phyloP scores from a whole-genome alignment of 2,329 filamentous ascomycete species.

The Lachnellula cervina region DNA sequence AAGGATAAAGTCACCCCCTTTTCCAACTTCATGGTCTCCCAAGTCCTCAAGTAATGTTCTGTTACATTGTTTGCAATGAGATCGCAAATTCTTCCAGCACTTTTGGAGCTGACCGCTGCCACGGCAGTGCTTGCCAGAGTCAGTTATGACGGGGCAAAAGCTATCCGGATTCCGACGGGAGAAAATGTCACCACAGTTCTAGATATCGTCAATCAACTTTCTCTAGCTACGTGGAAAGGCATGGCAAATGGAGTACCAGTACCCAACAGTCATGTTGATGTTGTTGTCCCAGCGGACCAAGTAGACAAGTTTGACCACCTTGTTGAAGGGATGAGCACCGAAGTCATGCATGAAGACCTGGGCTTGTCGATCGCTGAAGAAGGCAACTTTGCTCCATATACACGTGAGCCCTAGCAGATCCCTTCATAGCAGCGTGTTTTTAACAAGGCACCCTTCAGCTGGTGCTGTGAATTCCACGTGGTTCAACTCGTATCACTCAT shows the following conservation, averaged over 20 bases:
- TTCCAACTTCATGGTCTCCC: not conserved
- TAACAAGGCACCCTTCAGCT: slow-evolving; percentile 12
- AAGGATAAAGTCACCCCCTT: not conserved
- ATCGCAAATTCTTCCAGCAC: not conserved
- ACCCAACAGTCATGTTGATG: slow-evolving; percentile 34
- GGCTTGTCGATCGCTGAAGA: slow-evolving; percentile 39
- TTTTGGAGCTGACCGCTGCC: not conserved
- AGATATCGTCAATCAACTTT: slow-evolving; percentile 32
- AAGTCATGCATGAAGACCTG: slow-evolving; percentile 40
- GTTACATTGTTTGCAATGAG: slow-evolving; percentile 1
- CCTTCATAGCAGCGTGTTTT: not conserved
- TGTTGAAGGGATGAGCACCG: slow-evolving; percentile 28
- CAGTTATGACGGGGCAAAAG: slow-evolving; percentile 39
- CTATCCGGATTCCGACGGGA: slow-evolving; percentile 35
- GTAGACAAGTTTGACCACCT: slow-evolving; percentile 36
- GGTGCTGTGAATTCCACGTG: slow-evolving; percentile 36
- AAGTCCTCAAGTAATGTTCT: not conserved
- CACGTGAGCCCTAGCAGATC: not conserved
- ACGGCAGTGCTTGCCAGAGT: slow-evolving; percentile 20
- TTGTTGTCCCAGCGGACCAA: slow-evolving; percentile 38
- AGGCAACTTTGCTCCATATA: slow-evolving; percentile 14
- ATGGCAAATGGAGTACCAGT: slow-evolving; percentile 18
- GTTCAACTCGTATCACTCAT: slow-evolving; percentile 51
- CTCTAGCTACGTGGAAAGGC: slow-evolving; percentile 36
- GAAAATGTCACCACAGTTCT: slow-evolving; percentile 32